Base-by-base conservation (phyloP, 352 stramenopile genomes). In the Pythium dissimile region DNA sequence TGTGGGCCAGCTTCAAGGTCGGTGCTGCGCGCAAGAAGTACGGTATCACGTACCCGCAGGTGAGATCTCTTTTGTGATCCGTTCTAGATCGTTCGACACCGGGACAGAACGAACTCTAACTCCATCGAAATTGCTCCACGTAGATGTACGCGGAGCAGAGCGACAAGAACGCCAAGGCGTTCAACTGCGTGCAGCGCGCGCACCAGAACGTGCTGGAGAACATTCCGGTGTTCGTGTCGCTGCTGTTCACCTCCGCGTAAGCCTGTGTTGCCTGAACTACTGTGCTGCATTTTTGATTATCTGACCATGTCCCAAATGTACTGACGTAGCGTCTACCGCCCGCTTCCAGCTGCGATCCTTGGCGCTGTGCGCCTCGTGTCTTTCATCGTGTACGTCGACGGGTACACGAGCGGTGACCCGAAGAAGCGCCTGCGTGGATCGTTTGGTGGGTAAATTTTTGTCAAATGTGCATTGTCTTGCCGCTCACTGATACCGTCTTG, bases 141-240 rank as follows among this genome's bases (percentile, higher is more conserved):
- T 62, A 92, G 73, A 89, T 96, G 70, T 96, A 96, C 67, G 88
- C 86, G 0, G 84, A 97, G 54, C 70, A 93, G 65, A 85, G 67
- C 50, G 84, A 92, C 60, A 94, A 97, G 69, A 84, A 97, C 61
- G 88, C 77, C 49, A 92, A 80, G 58, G 84, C 74, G 2, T 93
- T 98, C 69, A 98, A 97, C 76, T 95, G 86, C 53, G 71, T 97
- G 51, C 92, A 97, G 69, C 77, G 92, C 41, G 84, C 77, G 23
- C 90, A 98, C 74, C 92, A 98, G 69, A 94, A 98, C 63, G 66
- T 96, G 39, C 71, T 97, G 34, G 90, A 97, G 71, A 96, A 94
- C 49, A 77, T 91, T 42, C 83, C 86, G 2, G 47, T 77, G 1
- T 92, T 88, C 49, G 59, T 92, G 20, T 48, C 56, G 0, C 48